These are phyloP conservation scores for Bonia amplexicaulis DNA, from an alignment of 176 grass and related monocot genomes.

Conservation along the genomic window DNA sequence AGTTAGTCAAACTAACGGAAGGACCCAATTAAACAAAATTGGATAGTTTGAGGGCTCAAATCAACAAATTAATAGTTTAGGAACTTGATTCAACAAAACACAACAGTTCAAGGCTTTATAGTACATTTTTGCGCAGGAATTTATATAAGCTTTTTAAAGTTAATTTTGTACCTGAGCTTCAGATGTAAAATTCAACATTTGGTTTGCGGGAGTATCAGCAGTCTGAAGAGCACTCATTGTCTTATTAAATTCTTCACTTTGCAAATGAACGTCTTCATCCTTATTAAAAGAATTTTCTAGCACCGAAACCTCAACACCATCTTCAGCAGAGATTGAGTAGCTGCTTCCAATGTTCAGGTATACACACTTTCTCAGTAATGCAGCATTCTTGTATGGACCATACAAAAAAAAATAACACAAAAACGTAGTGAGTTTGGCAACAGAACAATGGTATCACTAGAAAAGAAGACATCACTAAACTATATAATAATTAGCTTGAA, in stretches of 20 bases:
- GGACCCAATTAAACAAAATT: background rate
- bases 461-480: background rate
- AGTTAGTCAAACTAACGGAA: background rate
- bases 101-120: background rate
- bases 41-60: background rate
- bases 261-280: constrained; percentile 33
- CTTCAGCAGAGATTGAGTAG: constrained; percentile 73
- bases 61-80: background rate
- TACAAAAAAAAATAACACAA: background rate
- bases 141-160: background rate
- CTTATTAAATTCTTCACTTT: constrained; percentile 46
- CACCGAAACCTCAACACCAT: constrained; percentile 86
- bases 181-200: constrained; percentile 79
- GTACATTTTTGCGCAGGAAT: background rate
- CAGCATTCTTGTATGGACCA: constrained; percentile 61
- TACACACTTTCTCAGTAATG: constrained; percentile 73
- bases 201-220: constrained; percentile 31
- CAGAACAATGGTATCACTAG: background rate
- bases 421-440: constrained; percentile 1
- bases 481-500: background rate
- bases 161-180: constrained; percentile 75
- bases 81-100: background rate
- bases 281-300: constrained; percentile 56
- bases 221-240: constrained; percentile 33
- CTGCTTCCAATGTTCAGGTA: constrained; percentile 87